Conservation (phyloP, 148 eudicot species). For the Linanthus parryae region DNA sequence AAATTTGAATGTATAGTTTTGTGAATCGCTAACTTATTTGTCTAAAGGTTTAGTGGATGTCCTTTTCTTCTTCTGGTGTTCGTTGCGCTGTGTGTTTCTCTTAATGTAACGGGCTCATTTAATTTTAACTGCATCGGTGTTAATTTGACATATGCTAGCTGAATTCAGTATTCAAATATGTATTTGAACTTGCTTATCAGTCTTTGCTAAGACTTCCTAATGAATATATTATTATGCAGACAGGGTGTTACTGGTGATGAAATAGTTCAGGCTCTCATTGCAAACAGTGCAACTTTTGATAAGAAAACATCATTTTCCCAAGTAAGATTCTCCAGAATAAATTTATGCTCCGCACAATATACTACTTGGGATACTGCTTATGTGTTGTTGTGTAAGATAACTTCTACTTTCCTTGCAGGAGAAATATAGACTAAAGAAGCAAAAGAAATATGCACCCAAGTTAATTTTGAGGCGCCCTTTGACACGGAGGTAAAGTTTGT, state of each 20-base stretch:
- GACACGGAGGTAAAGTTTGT: constrained; percentile 58
- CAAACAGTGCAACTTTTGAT: constrained; percentile 90
- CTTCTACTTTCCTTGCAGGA: constrained; percentile 45
- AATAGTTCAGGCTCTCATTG: constrained; percentile 90
- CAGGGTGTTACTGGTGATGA: constrained; percentile 79
- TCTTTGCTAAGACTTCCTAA: too few species aligned
- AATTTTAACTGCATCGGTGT: too few species aligned
- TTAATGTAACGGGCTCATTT: too few species aligned
- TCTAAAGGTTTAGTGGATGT: too few species aligned
- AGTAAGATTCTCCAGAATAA: constrained; percentile 45
- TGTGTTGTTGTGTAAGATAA: constrained; percentile 6
- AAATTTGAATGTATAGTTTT: too few species aligned
- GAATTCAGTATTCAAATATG: too few species aligned
- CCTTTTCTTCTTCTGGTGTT: too few species aligned
- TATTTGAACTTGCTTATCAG: too few species aligned
- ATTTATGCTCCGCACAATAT: not conserved
- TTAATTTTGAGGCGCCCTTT: constrained; percentile 89
- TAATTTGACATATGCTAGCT: too few species aligned
- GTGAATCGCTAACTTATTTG: too few species aligned
- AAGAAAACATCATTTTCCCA: constrained; percentile 94
- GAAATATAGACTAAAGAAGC: constrained; percentile 81
- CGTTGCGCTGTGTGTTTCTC: too few species aligned
- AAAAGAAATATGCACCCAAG: constrained; percentile 93
- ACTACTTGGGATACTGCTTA: not conserved
- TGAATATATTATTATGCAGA: too few species aligned